Evolutionary conservation across 192 early-diverging fungal genomes (phyloP).

Genomic region (Rhizophagus clarus): DNA sequence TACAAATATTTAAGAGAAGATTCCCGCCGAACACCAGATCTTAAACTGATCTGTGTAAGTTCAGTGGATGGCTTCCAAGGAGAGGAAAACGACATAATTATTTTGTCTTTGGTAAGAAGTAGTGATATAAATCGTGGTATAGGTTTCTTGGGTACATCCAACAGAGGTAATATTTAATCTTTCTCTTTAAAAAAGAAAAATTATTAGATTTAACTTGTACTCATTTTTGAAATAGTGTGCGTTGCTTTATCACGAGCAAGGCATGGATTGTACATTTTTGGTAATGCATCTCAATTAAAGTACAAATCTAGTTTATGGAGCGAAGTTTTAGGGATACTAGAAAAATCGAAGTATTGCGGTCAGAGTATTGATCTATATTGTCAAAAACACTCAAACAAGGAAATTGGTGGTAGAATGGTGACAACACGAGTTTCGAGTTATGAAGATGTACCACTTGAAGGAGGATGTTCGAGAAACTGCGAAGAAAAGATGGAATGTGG

Average conservation of each 20-base stretch:
- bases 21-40: constrained; percentile 18
- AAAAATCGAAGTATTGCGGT: background rate
- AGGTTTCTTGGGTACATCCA: constrained; percentile 75
- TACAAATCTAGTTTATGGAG: constrained; percentile 49
- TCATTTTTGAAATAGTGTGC: constrained; percentile 38
- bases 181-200: background rate
- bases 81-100: constrained; percentile 98
- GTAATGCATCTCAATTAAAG: constrained; percentile 51
- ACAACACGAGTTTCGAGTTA: background rate
- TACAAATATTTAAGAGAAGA: constrained; percentile 35
- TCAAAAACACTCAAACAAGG: background rate
- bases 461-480: constrained; percentile 21
- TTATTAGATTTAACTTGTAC: background rate
- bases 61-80: constrained; percentile 98
- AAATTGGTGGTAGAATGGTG: background rate
- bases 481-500: constrained; percentile 5
- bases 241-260: constrained; percentile 60
- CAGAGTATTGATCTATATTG: background rate
- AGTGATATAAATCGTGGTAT: constrained; percentile 76
- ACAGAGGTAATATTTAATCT: constrained; percentile 37
- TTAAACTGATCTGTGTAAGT: constrained; percentile 82
- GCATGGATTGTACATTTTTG: constrained; percentile 60
- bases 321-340: background rate
- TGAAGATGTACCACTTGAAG: constrained; percentile 2
- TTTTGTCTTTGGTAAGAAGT: constrained; percentile 92